Percentiles rank a stretch among this genome's conserved stretches.
Evolutionary conservation across 1,284 basidiomycete species (phyloP).

Genomic region (Gymnopus androsaceus): DNA sequence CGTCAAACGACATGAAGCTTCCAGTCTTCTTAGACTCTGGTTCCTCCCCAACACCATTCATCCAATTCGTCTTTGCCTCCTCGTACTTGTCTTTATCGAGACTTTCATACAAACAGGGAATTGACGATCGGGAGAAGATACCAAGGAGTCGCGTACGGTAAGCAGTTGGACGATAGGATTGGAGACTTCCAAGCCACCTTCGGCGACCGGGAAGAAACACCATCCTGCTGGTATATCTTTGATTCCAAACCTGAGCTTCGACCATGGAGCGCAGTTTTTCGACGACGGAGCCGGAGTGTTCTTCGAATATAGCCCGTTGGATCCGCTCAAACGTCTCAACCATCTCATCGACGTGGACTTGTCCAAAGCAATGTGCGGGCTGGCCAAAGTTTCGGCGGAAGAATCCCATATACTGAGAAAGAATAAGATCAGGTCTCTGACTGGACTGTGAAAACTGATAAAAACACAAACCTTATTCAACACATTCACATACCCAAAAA

Average conservation of each 20-base stretch:
- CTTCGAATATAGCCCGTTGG: background rate
- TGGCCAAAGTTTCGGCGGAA: slow-evolving; percentile 3
- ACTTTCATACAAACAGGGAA: background rate
- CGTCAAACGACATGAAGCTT: background rate
- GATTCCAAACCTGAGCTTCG: background rate
- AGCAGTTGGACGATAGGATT: background rate
- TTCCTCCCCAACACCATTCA: background rate
- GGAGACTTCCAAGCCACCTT: background rate
- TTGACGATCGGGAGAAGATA: background rate
- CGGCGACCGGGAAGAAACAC: background rate
- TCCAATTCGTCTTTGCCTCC: background rate
- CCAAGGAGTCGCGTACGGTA: background rate
- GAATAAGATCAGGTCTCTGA: background rate
- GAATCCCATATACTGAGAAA: slow-evolving; percentile 1
- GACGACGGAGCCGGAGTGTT: background rate
- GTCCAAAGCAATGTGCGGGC: background rate
- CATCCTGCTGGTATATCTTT: slow-evolving; percentile 1
- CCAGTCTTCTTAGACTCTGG: background rate
- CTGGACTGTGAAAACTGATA: background rate
- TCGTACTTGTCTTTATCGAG: background rate
- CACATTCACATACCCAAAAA: background rate
- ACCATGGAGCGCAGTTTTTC: slow-evolving; percentile 2
- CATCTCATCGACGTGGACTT: slow-evolving; percentile 1
- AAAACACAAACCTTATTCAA: background rate
- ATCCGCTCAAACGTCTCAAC: background rate